Evolutionary conservation across 139 green algal genomes (phyloP).

Genomic region (Choricystis sp.): DNA sequence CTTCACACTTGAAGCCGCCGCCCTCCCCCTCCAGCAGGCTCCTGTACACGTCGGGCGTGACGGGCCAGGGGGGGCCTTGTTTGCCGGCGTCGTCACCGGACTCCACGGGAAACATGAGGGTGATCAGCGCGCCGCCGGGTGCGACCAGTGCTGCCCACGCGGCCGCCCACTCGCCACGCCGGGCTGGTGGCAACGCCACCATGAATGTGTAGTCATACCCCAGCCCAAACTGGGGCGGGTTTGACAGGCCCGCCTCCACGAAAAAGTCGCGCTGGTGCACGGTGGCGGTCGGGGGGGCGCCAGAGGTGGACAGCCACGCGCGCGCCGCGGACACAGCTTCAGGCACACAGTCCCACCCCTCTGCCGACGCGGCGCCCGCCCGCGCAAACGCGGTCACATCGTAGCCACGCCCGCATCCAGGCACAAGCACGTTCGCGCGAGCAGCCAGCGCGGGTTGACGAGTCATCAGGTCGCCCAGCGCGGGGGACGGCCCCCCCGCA

Average conservation of each 20-base stretch:
- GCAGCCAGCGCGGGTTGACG: too few relatives aligned
- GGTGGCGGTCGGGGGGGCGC: neutral
- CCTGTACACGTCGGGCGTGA: conserved; percentile 29
- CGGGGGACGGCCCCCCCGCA: too few relatives aligned
- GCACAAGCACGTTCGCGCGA: conserved; percentile 14
- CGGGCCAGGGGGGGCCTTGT: conserved; percentile 33
- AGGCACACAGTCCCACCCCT: conserved; percentile 23
- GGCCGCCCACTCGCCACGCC: conserved; percentile 28
- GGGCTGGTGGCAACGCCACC: conserved; percentile 39
- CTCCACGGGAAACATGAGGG: conserved; percentile 42
- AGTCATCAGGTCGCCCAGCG: neutral
- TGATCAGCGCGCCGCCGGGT: conserved; percentile 28
- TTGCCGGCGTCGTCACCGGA: neutral
- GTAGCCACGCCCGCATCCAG: conserved; percentile 36
- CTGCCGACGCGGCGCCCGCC: conserved; percentile 11
- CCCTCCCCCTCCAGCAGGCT: conserved; percentile 19
- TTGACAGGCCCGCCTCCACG: neutral
- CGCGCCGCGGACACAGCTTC: conserved; percentile 10
- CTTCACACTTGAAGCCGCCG: conserved; percentile 17
- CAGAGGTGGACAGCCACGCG: neutral
- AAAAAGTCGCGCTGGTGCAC: conserved; percentile 29
- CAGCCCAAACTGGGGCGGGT: conserved; percentile 18
- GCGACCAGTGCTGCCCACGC: conserved; percentile 23
- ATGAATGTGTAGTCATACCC: conserved; percentile 56
- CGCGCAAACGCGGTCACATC: conserved; percentile 22